phyloP scores from a whole-genome alignment of 371 early-diverging fungal genomes.

The Nematocida major region DNA sequence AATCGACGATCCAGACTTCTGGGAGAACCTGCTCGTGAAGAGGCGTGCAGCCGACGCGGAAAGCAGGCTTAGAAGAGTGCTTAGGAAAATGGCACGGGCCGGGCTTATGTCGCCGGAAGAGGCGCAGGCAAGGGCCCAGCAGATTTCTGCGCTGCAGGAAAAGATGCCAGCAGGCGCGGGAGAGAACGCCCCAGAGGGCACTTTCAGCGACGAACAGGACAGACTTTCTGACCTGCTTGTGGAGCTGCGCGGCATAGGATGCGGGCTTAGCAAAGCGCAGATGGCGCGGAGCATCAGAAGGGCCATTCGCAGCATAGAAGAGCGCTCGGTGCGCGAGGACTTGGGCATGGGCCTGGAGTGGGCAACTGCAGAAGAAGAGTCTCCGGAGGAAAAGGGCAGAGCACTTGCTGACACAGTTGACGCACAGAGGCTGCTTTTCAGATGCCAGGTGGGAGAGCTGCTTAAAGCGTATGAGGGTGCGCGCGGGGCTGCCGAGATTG shows the following conservation, averaged over 20 bases:
- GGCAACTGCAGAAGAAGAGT: slow-evolving; percentile 10
- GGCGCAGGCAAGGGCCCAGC: slow-evolving; percentile 29
- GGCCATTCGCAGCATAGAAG: too few species aligned
- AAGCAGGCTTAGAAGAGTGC: slow-evolving; percentile 58
- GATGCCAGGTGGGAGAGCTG: slow-evolving; percentile 58
- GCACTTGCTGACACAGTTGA: slow-evolving; percentile 38
- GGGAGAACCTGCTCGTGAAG: slow-evolving; percentile 79
- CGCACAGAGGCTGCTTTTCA: slow-evolving; percentile 56
- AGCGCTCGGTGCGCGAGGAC: slow-evolving; percentile 26
- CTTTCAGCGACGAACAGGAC: not conserved
- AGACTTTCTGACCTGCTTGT: not conserved
- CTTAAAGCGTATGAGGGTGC: slow-evolving; percentile 43
- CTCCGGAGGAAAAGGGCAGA: not conserved
- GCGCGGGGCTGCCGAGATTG: slow-evolving; percentile 53
- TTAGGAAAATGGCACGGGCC: slow-evolving; percentile 61
- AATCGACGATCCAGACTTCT: slow-evolving; percentile 86
- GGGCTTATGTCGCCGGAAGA: slow-evolving; percentile 46
- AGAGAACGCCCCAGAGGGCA: not conserved
- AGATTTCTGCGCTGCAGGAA: not conserved
- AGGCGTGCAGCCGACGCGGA: slow-evolving; percentile 62
- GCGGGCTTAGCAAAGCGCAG: slow-evolving; percentile 8
- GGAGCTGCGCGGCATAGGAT: slow-evolving; percentile 31
- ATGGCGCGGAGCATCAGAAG: slow-evolving; percentile 2
- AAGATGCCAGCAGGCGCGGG: not conserved
- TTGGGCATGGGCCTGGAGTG: slow-evolving; percentile 35